Base-by-base conservation (phyloP, 495 filamentous ascomycete genomes). In the Aspergillus sparsus region DNA sequence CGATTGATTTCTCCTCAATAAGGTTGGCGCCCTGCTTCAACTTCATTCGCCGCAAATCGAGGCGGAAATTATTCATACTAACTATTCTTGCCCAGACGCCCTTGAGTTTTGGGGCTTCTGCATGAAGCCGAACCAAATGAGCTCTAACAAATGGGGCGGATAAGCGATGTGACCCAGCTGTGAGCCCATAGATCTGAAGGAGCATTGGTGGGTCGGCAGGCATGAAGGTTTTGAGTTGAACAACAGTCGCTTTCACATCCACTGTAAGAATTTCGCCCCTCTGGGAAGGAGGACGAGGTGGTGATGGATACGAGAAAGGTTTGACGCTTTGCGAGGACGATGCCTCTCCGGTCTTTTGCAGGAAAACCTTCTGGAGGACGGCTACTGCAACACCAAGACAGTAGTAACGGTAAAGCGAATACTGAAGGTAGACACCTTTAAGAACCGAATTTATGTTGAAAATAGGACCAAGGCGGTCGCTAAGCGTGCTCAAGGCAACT, bases 351-450 rank as follows among this genome's bases (percentile, higher is more conserved):
- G 65, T 10, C 16, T 55, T 35, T 39, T 76, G 80, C 64, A 83
- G 77, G 68, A 97, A 90, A 6, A 92, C 90, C 58, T 87, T 85
- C 54, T 82, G 81, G 11, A 98, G 72, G 8, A 95, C 89, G 58
- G 85, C 87, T 18, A 81, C 72, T 32, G 95, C 95, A 49, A 98
- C 83, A 10, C 88, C 89, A 32, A 93, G 79, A n/a, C 92, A 87
- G 67, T 97, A 98, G 67, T 96, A 93, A 6, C 93, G 87, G 70
- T 95, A 97, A 1, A 99, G 81, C 5, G 95, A 98, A 67, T 97
- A 98, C 35, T 96, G 88, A 5, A 96, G 62, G 58, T 88, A 85
- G 2, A 99, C 67, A 7, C 87, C 89, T 67, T 87, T 89, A 33
- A 93, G 78, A 44, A 89, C 80, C 1, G 92, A 89, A 66, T 92